A percentile compares a stretch with the other conserved stretches of the same genome.
These are phyloP conservation scores for Xylaria digitata DNA, from an alignment of 2,329 filamentous ascomycete species.

Conservation along the genomic window DNA sequence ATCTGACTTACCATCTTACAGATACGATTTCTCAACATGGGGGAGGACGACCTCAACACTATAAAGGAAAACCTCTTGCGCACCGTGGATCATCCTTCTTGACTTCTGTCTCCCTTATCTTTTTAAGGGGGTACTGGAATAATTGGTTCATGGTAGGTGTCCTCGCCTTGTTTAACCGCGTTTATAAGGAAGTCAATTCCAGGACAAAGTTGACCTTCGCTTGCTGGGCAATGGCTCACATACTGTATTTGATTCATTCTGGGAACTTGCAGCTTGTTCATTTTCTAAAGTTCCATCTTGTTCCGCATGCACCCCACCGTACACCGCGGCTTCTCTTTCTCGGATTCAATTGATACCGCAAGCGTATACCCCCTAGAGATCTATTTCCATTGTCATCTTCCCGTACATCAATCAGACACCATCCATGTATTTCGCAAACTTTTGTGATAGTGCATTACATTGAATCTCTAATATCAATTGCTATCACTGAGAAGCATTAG, in stretches of 20 bases:
- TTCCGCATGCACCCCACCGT: not conserved
- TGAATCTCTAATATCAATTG: conserved; percentile 33
- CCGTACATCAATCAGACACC: conserved; percentile 19
- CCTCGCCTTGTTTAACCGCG: conserved; percentile 9
- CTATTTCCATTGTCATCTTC: conserved; percentile 4
- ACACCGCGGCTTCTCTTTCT: conserved; percentile 18
- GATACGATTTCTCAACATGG: conserved; percentile 76
- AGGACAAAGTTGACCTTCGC: not conserved
- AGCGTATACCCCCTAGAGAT: conserved; percentile 24
- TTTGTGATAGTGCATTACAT: conserved; percentile 37
- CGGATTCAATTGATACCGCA: conserved; percentile 10
- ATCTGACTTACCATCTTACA: conserved; percentile 46
- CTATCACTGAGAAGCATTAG: conserved; percentile 38
- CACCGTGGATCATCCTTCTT: conserved; percentile 56
- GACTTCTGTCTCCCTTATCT: conserved; percentile 21
- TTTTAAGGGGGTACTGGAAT: not conserved
- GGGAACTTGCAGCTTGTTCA: conserved; percentile 17
- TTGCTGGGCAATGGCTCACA: not conserved
- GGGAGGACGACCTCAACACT: conserved; percentile 67
- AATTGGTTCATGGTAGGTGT: conserved; percentile 2
- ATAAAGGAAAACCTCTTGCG: conserved; percentile 69
- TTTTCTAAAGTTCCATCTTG: conserved; percentile 6
- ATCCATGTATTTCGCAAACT: conserved; percentile 34
- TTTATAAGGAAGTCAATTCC: conserved; percentile 6
- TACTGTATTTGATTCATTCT: conserved; percentile 1